Percentiles rank a stretch among this genome's conserved stretches.
These are phyloP conservation scores for Pilaira anomala DNA, from an alignment of 192 early-diverging fungal species.

Conservation along the genomic window DNA sequence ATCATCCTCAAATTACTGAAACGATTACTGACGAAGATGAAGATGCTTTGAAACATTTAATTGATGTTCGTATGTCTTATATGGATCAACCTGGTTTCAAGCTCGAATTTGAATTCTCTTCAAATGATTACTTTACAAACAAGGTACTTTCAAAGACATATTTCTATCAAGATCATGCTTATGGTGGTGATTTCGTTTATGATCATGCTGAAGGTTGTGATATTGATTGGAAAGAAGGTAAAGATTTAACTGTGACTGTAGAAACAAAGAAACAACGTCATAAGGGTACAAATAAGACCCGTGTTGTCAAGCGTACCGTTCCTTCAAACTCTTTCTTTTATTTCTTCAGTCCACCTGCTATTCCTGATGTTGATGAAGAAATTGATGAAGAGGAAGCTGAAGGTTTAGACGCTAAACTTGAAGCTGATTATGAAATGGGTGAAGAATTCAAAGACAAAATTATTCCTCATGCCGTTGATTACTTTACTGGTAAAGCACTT, in stretches of 20 bases:
- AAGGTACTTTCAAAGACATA: constrained; percentile 88
- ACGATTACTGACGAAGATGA: constrained; percentile 92
- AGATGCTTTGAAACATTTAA: constrained; percentile 80
- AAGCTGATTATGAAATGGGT: constrained; percentile 88
- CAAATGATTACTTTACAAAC: constrained; percentile 92
- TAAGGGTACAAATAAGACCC: constrained; percentile 97
- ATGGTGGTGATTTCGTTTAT: constrained; percentile 84
- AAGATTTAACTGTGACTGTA: constrained; percentile 88
- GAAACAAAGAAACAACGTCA: constrained; percentile 99
- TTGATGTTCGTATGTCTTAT: constrained; percentile 85
- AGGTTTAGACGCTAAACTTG: constrained; percentile 80
- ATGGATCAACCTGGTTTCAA: constrained; percentile 90
- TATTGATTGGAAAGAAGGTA: constrained; percentile 96
- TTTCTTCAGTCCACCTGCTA: constrained; percentile 90
- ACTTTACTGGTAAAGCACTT: constrained; percentile 98
- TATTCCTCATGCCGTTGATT: constrained; percentile 94
- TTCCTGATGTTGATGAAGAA: constrained; percentile 69
- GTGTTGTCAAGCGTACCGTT: constrained; percentile 95
- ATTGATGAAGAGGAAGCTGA: constrained; percentile 72
- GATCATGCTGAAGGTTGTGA: constrained; percentile 88
- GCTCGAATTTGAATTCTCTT: constrained; percentile 88
- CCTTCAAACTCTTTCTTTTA: constrained; percentile 96
- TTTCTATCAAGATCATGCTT: constrained; percentile 80
- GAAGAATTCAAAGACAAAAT: constrained; percentile 99
- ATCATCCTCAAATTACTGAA: constrained; percentile 74